Evolutionary conservation across 148 eudicot genomes (phyloP).

Genomic region (Camellia granthamiana): DNA sequence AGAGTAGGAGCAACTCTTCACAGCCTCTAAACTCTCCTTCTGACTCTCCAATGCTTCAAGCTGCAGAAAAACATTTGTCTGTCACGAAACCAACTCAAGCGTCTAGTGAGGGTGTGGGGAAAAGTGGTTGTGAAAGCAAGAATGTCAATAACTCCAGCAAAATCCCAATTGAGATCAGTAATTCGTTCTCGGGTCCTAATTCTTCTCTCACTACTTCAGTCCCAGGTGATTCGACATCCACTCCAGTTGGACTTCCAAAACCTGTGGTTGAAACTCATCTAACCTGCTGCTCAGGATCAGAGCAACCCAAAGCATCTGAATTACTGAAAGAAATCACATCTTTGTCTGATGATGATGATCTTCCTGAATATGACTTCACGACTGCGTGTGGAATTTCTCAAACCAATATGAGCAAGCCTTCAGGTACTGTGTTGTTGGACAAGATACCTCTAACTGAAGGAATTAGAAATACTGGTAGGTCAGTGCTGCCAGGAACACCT

Average conservation of each 20-base stretch:
- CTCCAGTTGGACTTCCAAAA: conserved; percentile 5
- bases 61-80: conserved; percentile 19
- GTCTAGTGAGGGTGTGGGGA: conserved; percentile 13
- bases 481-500: neutral
- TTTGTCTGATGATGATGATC: conserved; percentile 59
- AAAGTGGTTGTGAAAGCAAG: conserved; percentile 22
- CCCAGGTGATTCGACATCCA: neutral
- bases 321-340: conserved; percentile 20
- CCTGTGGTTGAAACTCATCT: conserved; percentile 20
- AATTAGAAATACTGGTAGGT: neutral
- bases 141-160: conserved; percentile 9
- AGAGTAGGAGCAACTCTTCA: conserved; percentile 16
- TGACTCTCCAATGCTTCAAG: conserved; percentile 18
- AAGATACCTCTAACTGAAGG: conserved; percentile 12
- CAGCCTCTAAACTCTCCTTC: conserved; percentile 32
- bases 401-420: conserved; percentile 17
- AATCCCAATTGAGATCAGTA: conserved; percentile 8
- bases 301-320: conserved; percentile 19
- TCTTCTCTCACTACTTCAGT: neutral
- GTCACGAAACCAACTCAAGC: conserved; percentile 24
- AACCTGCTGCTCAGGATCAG: conserved; percentile 10
- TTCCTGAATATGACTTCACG: conserved; percentile 72
- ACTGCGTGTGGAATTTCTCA: conserved; percentile 29
- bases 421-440: conserved; percentile 12
- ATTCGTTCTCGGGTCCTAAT: neutral